Evolutionary conservation across 148 eudicot genomes (phyloP).

Genomic region (Arbutus unedo): DNA sequence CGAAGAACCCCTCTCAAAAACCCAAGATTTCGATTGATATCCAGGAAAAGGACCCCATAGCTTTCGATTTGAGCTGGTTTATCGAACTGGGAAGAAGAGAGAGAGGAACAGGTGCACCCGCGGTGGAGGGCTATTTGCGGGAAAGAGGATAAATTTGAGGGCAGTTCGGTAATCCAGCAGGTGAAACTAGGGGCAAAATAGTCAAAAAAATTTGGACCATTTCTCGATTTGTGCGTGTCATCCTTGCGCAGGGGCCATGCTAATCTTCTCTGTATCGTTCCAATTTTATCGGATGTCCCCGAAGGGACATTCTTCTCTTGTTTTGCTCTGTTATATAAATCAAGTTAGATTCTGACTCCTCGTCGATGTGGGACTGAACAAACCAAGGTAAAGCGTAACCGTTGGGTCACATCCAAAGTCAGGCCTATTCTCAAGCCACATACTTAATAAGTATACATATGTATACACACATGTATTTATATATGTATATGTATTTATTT

Average conservation of each 20-base stretch:
- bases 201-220: not conserved
- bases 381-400: not conserved
- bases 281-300: conserved; percentile 8
- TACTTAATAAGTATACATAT: too few species aligned
- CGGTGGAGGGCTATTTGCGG: not conserved
- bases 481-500: too few species aligned
- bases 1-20: not conserved
- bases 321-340: not conserved
- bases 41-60: not conserved
- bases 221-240: too few species aligned
- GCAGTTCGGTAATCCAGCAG: not conserved
- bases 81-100: too few species aligned
- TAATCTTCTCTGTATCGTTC: not conserved
- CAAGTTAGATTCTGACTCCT: not conserved
- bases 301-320: not conserved
- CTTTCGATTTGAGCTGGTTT: not conserved
- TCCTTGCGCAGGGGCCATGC: not conserved
- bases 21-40: not conserved
- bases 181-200: not conserved
- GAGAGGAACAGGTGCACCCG: not conserved
- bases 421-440: not conserved
- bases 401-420: not conserved
- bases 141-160: not conserved
- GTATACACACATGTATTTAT: too few species aligned
- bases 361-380: conserved; percentile 3